Base-by-base conservation (phyloP, 495 filamentous ascomycete genomes). In the Lophiotrema nucula region DNA sequence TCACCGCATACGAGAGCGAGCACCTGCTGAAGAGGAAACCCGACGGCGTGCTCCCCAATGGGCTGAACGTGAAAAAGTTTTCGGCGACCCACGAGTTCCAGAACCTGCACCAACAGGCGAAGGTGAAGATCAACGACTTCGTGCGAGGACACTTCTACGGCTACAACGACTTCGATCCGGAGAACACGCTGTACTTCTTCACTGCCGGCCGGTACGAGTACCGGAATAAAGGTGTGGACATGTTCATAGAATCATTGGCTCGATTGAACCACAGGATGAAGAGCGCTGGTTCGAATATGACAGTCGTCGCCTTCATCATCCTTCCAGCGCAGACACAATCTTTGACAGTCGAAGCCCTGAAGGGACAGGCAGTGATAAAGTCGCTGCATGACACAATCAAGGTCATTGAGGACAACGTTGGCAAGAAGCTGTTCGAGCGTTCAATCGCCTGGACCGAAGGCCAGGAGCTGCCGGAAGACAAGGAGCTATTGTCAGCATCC, bases 71-170 rank as follows among this genome's bases (percentile, higher is more conserved):
- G 53, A 96, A 95, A 74, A 98, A 98, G 69, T 98, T 98, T 75
- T 90, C 91, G 28, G 93, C 93, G 5, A 92, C 96, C 73, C 93
- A 98, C 75, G 93, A 98, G 74, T 98, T 98, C 78, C 93, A 98
- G 71, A 98, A 98, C 66, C 77, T 98, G 56, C 93, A 98, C 73
- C 89, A 93, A 64, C 89, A 93, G 72, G 83, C 90, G 39, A 97
- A 97, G 74, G 88, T 93, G 74, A 95, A 95, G 77, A 97, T 98
- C 69, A 88, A 95, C 67, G 95, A 97, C 70, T 98, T 98, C 67
- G 90, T 97, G 23, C 90, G 95, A 31, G 93, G 93, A 2, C 93
- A 98, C 70, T 98, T 98, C 76, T 97, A 97, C 66, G 93, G 93
- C 4, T 92, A 97, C 69, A 96, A 96, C 67, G 89, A 98, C 69